Percentiles rank a stretch among this genome's conserved stretches.
phyloP scores from a whole-genome alignment of 441 rosid species.

The Euphorbia schlechtendalii region DNA sequence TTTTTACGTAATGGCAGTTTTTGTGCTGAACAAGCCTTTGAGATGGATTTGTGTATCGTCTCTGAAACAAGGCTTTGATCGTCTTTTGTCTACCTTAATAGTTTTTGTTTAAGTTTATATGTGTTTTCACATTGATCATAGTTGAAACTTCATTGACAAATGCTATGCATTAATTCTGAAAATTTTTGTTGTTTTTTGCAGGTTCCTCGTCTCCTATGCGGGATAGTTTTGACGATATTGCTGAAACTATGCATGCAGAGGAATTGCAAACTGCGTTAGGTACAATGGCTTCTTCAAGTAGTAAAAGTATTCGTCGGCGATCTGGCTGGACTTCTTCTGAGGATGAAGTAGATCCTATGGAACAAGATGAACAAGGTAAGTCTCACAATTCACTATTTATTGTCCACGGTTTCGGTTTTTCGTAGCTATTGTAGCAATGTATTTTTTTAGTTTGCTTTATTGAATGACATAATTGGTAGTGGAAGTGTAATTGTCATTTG shows the following conservation, averaged over 20 bases:
- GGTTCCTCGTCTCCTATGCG: constrained; percentile 56
- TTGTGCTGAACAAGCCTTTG: neutral
- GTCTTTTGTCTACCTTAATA: neutral
- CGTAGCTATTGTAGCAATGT: neutral
- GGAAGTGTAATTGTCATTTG: neutral
- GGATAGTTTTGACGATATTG: constrained; percentile 43
- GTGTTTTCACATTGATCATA: neutral
- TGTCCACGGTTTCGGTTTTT: too few relatives aligned
- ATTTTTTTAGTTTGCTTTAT: neutral
- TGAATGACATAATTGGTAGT: neutral
- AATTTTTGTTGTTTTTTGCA: too few relatives aligned
- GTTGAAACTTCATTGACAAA: neutral
- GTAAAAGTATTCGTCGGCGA: constrained; percentile 20
- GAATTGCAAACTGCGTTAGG: constrained; percentile 48
- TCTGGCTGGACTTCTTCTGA: constrained; percentile 81
- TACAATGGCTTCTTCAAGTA: constrained; percentile 64
- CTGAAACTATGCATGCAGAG: constrained; percentile 52
- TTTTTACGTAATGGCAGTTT: neutral
- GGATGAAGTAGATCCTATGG: constrained; percentile 73
- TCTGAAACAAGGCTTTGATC: constrained; percentile 3
- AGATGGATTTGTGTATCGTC: neutral
- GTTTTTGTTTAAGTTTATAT: neutral
- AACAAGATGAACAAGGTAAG: constrained; percentile 62
- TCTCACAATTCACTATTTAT: neutral
- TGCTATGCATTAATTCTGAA: neutral